These are phyloP conservation scores for Penicillium sp. DNA, from an alignment of 2,329 filamentous ascomycete species.

Conservation along the genomic window DNA sequence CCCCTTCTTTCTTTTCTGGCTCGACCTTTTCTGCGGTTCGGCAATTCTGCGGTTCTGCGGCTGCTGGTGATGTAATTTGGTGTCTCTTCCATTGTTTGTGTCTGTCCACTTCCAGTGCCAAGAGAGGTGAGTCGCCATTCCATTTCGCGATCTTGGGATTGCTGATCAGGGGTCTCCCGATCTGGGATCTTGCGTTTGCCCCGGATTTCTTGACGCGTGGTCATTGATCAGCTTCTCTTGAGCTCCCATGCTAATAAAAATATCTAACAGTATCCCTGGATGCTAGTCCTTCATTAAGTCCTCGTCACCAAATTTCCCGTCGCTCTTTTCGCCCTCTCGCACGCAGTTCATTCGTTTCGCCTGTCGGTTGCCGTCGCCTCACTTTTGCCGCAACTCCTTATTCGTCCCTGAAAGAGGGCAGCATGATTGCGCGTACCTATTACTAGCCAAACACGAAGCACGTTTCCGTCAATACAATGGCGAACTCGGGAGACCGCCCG, in stretches of 20 bases:
- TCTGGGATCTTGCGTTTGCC: constrained; percentile 8
- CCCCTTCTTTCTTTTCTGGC: too few relatives aligned
- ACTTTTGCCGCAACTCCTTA: neutral
- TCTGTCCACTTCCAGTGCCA: constrained; percentile 8
- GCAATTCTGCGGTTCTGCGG: constrained; percentile 4
- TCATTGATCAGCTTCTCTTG: neutral
- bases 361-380: constrained; percentile 5
- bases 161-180: constrained; percentile 23
- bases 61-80: constrained; percentile 22
- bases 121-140: constrained; percentile 12
- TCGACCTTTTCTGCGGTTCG: constrained; percentile 2
- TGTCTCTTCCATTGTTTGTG: constrained; percentile 8
- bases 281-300: constrained; percentile 15
- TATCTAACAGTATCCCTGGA: constrained; percentile 11
- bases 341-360: constrained; percentile 5
- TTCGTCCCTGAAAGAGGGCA: constrained; percentile 15
- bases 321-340: constrained; percentile 10
- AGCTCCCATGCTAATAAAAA: constrained; percentile 10
- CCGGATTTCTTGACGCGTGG: constrained; percentile 19
- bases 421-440: constrained; percentile 27
- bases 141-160: constrained; percentile 3
- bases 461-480: constrained; percentile 24
- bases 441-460: constrained; percentile 16
- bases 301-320: constrained; percentile 6
- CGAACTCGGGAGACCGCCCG: constrained; percentile 29